These are phyloP conservation scores for Saccharomycopsis phalli DNA, from an alignment of 1,139 yeast genomes.

Conservation along the genomic window DNA sequence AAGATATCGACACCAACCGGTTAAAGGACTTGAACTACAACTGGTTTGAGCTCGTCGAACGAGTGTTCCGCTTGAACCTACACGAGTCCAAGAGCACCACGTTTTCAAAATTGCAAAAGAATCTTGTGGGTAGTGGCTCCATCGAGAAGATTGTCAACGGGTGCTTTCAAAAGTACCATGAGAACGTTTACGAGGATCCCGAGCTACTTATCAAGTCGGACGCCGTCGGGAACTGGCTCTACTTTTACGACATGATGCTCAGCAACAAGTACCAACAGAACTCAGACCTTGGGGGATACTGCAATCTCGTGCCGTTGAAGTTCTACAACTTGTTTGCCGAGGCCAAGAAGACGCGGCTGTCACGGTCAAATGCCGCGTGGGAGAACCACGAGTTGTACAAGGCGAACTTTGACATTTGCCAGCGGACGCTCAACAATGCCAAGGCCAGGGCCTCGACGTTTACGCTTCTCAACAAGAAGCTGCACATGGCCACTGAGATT, in stretches of 20 bases:
- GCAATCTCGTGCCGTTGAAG: slow-evolving; percentile 51
- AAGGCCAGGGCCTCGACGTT: slow-evolving; percentile 10
- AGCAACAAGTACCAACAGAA: slow-evolving; percentile 26
- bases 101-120: slow-evolving; percentile 37
- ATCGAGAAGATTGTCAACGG: slow-evolving; percentile 63
- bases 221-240: slow-evolving; percentile 68
- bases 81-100: slow-evolving; percentile 40
- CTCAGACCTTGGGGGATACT: slow-evolving; percentile 44
- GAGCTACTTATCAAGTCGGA: slow-evolving; percentile 50
- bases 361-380: slow-evolving; percentile 20
- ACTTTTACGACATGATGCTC: slow-evolving; percentile 50
- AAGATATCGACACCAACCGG: slow-evolving; percentile 23
- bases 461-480: slow-evolving; percentile 7
- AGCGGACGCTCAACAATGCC: slow-evolving; percentile 7
- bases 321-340: slow-evolving; percentile 63
- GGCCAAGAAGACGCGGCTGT: slow-evolving; percentile 28
- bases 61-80: slow-evolving; percentile 44
- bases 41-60: slow-evolving; percentile 54
- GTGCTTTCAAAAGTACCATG: slow-evolving; percentile 58
- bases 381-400: slow-evolving; percentile 21
- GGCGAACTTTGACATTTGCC: slow-evolving; percentile 23
- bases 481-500: slow-evolving; percentile 25
- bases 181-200: slow-evolving; percentile 54
- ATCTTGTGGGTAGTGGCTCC: slow-evolving; percentile 38
- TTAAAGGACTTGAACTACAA: slow-evolving; percentile 45